Percentiles rank a stretch among this genome's conserved stretches.
These are phyloP conservation scores for Podaxis sp. DNA, from an alignment of 768 basidiomycete species.

Conservation along the genomic window DNA sequence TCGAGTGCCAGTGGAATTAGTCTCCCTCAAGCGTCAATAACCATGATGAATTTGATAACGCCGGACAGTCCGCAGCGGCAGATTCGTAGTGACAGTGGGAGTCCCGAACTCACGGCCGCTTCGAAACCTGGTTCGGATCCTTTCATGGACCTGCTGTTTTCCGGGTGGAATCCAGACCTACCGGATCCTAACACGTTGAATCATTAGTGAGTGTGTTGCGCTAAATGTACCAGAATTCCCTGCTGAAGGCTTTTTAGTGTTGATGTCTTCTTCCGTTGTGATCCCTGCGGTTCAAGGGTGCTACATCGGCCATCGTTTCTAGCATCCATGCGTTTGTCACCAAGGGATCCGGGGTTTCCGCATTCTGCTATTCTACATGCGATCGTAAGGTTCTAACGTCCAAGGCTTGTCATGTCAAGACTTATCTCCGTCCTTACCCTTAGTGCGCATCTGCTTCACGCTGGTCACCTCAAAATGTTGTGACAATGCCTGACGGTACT, in stretches of 20 bases:
- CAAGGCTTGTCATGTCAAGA: constrained; percentile 11
- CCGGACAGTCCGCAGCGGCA: constrained; percentile 32
- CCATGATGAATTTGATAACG: constrained; percentile 35
- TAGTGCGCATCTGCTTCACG: constrained; percentile 83
- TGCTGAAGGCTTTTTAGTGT: constrained; percentile 43
- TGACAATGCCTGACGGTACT: constrained; percentile 67
- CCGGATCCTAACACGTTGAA: constrained; percentile 70
- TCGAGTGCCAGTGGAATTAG: constrained; percentile 30
- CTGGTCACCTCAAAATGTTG: constrained; percentile 69
- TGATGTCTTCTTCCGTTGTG: constrained; percentile 84
- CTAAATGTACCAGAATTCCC: constrained; percentile 4
- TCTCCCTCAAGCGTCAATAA: constrained; percentile 40
- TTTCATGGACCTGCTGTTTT: constrained; percentile 62
- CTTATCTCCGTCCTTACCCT: constrained; percentile 11
- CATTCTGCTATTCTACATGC: constrained; percentile 89
- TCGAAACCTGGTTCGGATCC: constrained; percentile 43
- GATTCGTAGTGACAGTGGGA: constrained; percentile 42
- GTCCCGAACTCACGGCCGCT: constrained; percentile 43
- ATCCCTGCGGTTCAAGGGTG: constrained; percentile 82
- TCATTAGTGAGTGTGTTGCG: constrained; percentile 59
- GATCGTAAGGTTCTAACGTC: constrained; percentile 51
- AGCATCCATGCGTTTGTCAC: constrained; percentile 73
- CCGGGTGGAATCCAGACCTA: constrained; percentile 84
- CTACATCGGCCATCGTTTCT: constrained; percentile 80
- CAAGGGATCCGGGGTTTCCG: constrained; percentile 79